phyloP scores from a whole-genome alignment of 306 rosid species.

The Malus domestica region DNA sequence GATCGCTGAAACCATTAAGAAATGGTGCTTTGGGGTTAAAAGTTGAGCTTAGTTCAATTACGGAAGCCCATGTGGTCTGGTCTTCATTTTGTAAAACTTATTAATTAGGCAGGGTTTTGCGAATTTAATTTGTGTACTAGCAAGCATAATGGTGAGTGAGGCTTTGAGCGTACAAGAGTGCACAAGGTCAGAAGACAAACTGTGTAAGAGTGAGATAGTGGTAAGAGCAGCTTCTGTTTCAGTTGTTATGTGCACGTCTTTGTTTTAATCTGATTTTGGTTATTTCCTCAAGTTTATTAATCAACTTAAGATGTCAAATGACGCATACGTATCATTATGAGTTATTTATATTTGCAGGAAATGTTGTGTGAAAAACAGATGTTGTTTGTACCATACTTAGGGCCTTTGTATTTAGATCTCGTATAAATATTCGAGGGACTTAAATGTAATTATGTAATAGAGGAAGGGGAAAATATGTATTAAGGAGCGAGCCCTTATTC shows the following conservation, averaged over 20 bases:
- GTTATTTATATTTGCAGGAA: not conserved
- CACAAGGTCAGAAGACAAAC: not conserved
- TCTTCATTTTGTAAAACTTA: not conserved
- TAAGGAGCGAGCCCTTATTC: too few species aligned
- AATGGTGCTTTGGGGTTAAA: not conserved
- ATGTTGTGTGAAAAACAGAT: not conserved
- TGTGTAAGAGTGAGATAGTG: not conserved
- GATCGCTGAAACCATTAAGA: slow-evolving; percentile 38
- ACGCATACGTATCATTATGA: not conserved
- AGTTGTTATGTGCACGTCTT: not conserved
- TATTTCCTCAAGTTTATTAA: not conserved
- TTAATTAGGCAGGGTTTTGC: not conserved
- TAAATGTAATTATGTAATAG: too few species aligned
- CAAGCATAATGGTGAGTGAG: not conserved
- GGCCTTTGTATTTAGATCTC: too few species aligned
- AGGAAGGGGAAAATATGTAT: too few species aligned
- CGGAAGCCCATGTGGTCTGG: not conserved
- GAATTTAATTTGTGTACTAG: not conserved
- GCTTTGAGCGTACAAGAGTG: not conserved
- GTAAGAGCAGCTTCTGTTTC: not conserved
- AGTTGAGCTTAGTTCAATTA: not conserved
- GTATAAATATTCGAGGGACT: too few species aligned
- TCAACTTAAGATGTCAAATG: not conserved
- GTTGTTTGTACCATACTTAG: too few species aligned
- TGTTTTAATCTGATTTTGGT: not conserved